Evolutionary conservation across 129 eudicot genomes (phyloP).

Genomic region (Centella asiatica): DNA sequence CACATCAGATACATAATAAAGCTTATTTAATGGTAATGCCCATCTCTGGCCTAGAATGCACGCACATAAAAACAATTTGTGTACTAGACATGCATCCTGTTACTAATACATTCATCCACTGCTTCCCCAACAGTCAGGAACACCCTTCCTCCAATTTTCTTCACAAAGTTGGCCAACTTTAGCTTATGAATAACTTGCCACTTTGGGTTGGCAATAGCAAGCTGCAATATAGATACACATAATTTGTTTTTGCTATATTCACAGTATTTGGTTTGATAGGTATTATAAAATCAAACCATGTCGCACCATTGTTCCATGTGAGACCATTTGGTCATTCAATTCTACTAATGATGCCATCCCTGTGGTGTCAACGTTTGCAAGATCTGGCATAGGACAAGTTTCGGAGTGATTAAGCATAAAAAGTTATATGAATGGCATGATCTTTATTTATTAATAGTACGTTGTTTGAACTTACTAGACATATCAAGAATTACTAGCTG

Average conservation of each 20-base stretch:
- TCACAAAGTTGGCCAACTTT: constrained; percentile 35
- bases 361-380: constrained; percentile 50
- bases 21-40: too few relatives aligned
- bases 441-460: too few relatives aligned
- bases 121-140: constrained; percentile 54
- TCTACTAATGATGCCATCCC: constrained; percentile 49
- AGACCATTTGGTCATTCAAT: constrained; percentile 34
- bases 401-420: constrained; percentile 1
- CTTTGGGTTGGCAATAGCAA: constrained; percentile 43
- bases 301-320: constrained; percentile 39
- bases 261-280: not conserved
- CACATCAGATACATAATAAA: too few relatives aligned
- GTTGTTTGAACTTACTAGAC: constrained; percentile 67
- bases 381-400: constrained; percentile 18
- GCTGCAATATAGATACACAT: constrained; percentile 16
- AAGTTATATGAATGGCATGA: not conserved
- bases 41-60: too few relatives aligned
- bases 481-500: constrained; percentile 45
- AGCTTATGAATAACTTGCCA: constrained; percentile 61
- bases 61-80: too few relatives aligned
- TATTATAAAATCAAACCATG: not conserved
- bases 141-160: constrained; percentile 42
- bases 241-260: not conserved
- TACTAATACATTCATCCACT: constrained; percentile 34
- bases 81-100: constrained; percentile 6